These are phyloP conservation scores for Microdochium trichocladiopsis DNA, from an alignment of 2,329 filamentous ascomycete species.

Conservation along the genomic window DNA sequence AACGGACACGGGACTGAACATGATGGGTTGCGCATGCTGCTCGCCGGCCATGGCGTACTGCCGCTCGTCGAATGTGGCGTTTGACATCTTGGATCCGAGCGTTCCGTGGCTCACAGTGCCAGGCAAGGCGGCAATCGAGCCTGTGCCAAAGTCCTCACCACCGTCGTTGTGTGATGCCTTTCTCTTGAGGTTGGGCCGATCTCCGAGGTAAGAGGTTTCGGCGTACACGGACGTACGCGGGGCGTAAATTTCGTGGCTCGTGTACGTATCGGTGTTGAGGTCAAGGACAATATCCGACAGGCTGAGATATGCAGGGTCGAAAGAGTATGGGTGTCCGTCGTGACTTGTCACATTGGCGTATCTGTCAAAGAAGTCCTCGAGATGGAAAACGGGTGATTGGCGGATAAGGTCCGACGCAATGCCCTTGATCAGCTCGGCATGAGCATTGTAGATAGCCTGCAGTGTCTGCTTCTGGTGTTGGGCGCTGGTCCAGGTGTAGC, in stretches of 20 bases:
- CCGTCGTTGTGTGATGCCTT: slow-evolving; percentile 35
- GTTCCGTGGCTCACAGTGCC: slow-evolving; percentile 14
- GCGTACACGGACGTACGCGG: slow-evolving; percentile 22
- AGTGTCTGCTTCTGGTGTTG: slow-evolving; percentile 76
- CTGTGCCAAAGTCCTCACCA: slow-evolving; percentile 31
- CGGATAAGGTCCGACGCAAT: slow-evolving; percentile 61
- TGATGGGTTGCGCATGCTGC: background rate
- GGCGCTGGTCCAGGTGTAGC: slow-evolving; percentile 69
- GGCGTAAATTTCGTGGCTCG: slow-evolving; percentile 39
- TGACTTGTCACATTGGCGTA: slow-evolving; percentile 54
- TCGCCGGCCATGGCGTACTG: background rate
- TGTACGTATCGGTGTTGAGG: slow-evolving; percentile 48
- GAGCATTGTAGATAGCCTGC: slow-evolving; percentile 70
- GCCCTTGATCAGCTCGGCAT: slow-evolving; percentile 71
- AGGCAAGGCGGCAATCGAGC: slow-evolving; percentile 25
- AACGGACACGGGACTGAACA: background rate
- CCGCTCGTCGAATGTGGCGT: background rate
- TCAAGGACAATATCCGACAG: slow-evolving; percentile 62
- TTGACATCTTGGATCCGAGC: background rate
- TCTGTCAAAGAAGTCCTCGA: slow-evolving; percentile 82
- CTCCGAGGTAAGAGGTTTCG: slow-evolving; percentile 10
- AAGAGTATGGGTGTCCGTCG: slow-evolving; percentile 52
- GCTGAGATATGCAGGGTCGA: slow-evolving; percentile 69
- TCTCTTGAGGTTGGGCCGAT: slow-evolving; percentile 37
- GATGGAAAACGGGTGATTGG: slow-evolving; percentile 73